A percentile compares a stretch with the other conserved stretches of the same genome.
These are phyloP conservation scores for Phytopythium boreale DNA, from an alignment of 352 stramenopile genomes.

Conservation along the genomic window DNA sequence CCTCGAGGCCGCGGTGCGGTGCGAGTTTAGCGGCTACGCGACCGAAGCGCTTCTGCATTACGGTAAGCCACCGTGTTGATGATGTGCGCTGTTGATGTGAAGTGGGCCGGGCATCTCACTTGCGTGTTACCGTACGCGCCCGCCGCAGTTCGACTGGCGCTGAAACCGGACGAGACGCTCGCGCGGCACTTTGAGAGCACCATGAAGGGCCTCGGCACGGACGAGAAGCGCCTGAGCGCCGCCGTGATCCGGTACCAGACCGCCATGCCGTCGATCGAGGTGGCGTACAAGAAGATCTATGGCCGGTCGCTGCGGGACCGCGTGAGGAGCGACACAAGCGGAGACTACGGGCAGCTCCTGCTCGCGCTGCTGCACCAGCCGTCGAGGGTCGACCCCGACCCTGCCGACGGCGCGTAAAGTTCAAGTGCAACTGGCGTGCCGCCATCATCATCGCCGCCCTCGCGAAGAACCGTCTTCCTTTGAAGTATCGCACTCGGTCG, in stretches of 20 bases:
- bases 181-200: conserved; percentile 54
- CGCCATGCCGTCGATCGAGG: conserved; percentile 32
- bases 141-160: conserved; percentile 39
- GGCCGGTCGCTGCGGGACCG: conserved; percentile 41
- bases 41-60: conserved; percentile 61
- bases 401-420: conserved; percentile 5
- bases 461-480: not conserved
- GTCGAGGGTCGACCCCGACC: conserved; percentile 5
- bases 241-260: conserved; percentile 56
- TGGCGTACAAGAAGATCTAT: conserved; percentile 44
- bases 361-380: conserved; percentile 46
- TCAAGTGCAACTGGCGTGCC: conserved; percentile 1
- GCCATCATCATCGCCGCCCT: not conserved
- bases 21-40: conserved; percentile 66
- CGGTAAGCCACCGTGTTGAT: conserved; percentile 21
- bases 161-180: conserved; percentile 48
- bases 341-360: conserved; percentile 51
- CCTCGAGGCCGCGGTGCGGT: conserved; percentile 47
- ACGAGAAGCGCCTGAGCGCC: conserved; percentile 53
- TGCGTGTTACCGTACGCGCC: conserved; percentile 11
- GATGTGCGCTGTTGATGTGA: not conserved
- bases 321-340: conserved; percentile 51
- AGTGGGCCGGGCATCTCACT: conserved; percentile 3
- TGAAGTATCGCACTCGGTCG: not conserved
- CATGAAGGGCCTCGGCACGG: conserved; percentile 55